A percentile compares a stretch with the other conserved stretches of the same genome.
phyloP scores from a whole-genome alignment of 306 rosid species.

The Lathyrus sativus region DNA sequence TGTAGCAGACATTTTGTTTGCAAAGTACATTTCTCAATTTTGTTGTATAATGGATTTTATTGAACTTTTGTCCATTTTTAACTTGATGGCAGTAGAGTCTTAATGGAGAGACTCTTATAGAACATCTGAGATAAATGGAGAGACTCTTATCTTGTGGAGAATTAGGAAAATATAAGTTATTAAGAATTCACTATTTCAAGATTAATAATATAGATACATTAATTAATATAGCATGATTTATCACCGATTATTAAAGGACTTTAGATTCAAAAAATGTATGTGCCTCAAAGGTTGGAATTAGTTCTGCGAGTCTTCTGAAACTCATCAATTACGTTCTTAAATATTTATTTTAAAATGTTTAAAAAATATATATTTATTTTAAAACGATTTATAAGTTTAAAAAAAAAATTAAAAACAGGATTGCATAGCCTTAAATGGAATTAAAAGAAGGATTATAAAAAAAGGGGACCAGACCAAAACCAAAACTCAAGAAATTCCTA shows the following conservation, averaged over 20 bases:
- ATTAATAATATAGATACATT: neutral
- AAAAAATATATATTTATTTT: too few relatives aligned
- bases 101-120: constrained; percentile 4
- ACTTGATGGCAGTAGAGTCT: neutral
- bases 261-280: neutral
- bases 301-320: too few relatives aligned
- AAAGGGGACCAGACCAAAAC: too few relatives aligned
- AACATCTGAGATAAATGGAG: neutral
- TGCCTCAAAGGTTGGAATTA: neutral
- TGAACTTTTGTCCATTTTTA: constrained; percentile 18
- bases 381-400: too few relatives aligned
- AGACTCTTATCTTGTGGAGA: neutral
- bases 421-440: too few relatives aligned
- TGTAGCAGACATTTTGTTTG: constrained; percentile 29
- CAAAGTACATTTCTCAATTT: constrained; percentile 22
- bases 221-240: neutral
- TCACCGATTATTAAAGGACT: neutral
- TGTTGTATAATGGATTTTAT: neutral
- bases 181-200: neutral
- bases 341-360: too few relatives aligned
- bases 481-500: too few relatives aligned
- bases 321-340: too few relatives aligned
- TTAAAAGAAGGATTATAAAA: too few relatives aligned
- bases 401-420: too few relatives aligned
- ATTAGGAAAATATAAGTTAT: neutral